Evolutionary conservation across 1,284 basidiomycete genomes (phyloP).

Genomic region (Anthracocystis panici-leucophaei): DNA sequence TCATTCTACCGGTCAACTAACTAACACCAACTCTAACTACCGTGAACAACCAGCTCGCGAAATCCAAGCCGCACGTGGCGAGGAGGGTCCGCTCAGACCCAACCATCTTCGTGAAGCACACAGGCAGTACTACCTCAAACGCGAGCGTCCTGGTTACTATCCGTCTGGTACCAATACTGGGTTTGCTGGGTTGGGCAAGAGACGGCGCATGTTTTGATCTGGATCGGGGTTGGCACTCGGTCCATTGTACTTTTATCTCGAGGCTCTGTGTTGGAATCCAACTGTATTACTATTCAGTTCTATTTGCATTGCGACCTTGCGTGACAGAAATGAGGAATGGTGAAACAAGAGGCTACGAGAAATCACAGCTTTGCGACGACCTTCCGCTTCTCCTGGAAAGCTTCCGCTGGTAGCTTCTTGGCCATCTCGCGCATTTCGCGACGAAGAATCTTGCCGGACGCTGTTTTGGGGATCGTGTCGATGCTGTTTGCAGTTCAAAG

Average conservation of each 20-base stretch:
- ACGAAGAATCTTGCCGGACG: conserved; percentile 59
- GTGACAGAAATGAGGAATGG: background rate
- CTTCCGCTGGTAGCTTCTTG: conserved; percentile 43
- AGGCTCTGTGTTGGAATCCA: background rate
- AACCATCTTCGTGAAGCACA: conserved; percentile 90
- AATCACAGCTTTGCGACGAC: conserved; percentile 33
- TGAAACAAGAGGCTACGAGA: background rate
- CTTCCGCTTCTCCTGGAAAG: conserved; percentile 33
- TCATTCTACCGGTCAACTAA: too few species aligned
- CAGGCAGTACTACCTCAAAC: conserved; percentile 81
- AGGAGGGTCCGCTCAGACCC: conserved; percentile 81
- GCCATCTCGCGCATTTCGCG: conserved; percentile 53
- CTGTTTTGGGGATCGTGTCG: conserved; percentile 57
- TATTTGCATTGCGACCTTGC: background rate
- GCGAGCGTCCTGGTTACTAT: conserved; percentile 71
- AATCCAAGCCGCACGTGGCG: conserved; percentile 79
- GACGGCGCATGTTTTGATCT: conserved; percentile 55
- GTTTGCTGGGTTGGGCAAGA: conserved; percentile 57
- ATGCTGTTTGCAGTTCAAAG: conserved; percentile 25
- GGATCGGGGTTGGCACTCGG: too few species aligned
- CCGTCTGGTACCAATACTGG: conserved; percentile 57
- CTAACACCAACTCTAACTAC: too few species aligned
- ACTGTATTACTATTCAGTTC: background rate
- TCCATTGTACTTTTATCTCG: conserved; percentile 2
- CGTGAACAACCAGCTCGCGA: conserved; percentile 73